Evolutionary conservation across 2,329 filamentous ascomycete species (phyloP), one percentile per base, ranked within the genome.

Genomic region (Corynespora cassiicola): DNA sequence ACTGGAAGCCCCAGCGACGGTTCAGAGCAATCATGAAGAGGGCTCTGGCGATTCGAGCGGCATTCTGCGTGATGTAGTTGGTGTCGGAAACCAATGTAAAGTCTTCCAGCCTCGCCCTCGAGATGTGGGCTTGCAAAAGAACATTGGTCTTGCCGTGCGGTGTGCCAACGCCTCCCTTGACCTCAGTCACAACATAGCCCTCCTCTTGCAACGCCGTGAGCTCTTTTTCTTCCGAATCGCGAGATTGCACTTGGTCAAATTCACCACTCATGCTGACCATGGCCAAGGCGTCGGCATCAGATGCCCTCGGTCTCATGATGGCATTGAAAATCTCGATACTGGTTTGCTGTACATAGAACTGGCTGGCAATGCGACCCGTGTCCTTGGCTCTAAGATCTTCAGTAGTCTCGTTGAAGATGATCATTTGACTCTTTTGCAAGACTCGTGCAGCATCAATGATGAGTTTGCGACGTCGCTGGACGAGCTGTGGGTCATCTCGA

Each of bases 211-310:
- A 77, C 15, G 81, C 78, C 12, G 79, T 79, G n/a, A 99, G 76
- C 66, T 99, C 95, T 56, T 91, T 88, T 39, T 87, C 85, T 69
- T 99, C 95, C 34, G 75, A 94, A 38, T 99, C 94, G 46, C 95
- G 79, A 5, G 88, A 90, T 63, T 96, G 91, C 26, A 99, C 88
- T 52, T 99, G 96, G 72, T 97, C 90, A 56, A 99, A 99, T 67
- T 99, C 94, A 50, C 91, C 90, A 65, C 91, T 96, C 87, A 94
- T 90, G 54, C 90, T 91, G 61, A 99, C 90, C 90, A 99, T 97
- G 61, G 87, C 88, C 36, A 99, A 75, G 30, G 96, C 86, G 61
- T 99, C 94, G 5, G 90, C 90, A 70, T 99, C 94, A 0, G 87
- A 90, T 7, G 90, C 85, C 17, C 84, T 81, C 2, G 90, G 85